phyloP scores from a whole-genome alignment of 208 protist species.

The Kentomonas sorsogonicus region DNA sequence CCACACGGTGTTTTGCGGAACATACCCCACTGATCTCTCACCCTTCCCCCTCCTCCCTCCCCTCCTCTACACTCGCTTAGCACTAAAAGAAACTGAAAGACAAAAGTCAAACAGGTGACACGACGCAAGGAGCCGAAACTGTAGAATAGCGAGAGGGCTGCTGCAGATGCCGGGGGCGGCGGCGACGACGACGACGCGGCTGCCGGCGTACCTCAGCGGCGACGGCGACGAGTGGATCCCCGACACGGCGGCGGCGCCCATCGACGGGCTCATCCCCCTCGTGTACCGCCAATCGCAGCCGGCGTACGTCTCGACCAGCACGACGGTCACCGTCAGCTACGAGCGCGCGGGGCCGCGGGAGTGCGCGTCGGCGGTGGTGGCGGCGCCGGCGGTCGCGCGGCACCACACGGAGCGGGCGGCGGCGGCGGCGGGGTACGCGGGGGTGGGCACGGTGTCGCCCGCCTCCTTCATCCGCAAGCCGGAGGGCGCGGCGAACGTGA shows the following conservation, averaged over 20 bases:
- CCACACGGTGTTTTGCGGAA: too few relatives aligned
- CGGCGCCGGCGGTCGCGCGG: conserved; percentile 11
- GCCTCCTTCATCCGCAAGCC: background rate
- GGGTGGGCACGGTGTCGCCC: too few relatives aligned
- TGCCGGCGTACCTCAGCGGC: conserved; percentile 62
- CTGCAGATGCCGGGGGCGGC: background rate
- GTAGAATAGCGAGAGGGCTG: background rate
- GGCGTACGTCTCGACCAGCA: conserved; percentile 4
- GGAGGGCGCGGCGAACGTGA: conserved; percentile 19
- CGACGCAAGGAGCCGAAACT: background rate
- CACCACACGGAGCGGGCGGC: conserved; percentile 14
- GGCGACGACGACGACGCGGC: background rate
- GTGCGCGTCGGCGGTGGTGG: conserved; percentile 6
- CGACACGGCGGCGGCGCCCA: conserved; percentile 3
- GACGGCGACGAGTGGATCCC: conserved; percentile 22
- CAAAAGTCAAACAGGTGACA: background rate
- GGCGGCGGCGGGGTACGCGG: conserved; percentile 8
- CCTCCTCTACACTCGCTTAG: conserved; percentile 1
- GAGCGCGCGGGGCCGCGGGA: background rate
- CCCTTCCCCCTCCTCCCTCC: too few relatives aligned
- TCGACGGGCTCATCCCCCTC: conserved; percentile 23
- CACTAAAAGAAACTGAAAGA: background rate
- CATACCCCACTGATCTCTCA: too few relatives aligned
- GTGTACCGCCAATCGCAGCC: conserved; percentile 17
- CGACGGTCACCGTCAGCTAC: conserved; percentile 18